A percentile compares a stretch with the other conserved stretches of the same genome.
Evolutionary conservation across 805 yeast genomes (phyloP).

Genomic region (Barnettozyma vustinii): DNA sequence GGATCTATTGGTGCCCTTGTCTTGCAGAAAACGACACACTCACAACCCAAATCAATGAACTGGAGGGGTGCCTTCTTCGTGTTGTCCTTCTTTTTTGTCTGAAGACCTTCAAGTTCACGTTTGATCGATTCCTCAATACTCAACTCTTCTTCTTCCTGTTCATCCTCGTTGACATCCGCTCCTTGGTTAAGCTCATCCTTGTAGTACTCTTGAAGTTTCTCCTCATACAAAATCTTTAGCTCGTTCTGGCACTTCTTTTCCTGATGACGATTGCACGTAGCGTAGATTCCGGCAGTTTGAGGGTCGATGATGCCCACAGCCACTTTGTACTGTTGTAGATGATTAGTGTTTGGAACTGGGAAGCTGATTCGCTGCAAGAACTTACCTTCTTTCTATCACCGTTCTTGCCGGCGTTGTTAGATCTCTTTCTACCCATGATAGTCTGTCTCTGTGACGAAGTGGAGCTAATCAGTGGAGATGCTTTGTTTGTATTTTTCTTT

Average conservation of each 20-base stretch:
- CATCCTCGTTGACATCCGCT: constrained; percentile 17
- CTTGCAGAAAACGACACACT: constrained; percentile 81
- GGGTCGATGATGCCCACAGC: constrained; percentile 65
- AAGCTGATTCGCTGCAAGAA: not conserved
- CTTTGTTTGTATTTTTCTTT: not conserved
- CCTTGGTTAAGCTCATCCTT: constrained; percentile 27
- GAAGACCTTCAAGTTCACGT: constrained; percentile 60
- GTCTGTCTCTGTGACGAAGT: not conserved
- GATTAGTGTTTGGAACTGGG: not conserved
- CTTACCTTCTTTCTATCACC: constrained; percentile 18
- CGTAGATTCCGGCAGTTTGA: constrained; percentile 80
- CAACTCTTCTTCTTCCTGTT: constrained; percentile 35
- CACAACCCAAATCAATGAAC: constrained; percentile 66
- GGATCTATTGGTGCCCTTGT: constrained; percentile 77
- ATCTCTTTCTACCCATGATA: constrained; percentile 21
- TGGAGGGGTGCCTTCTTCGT: constrained; percentile 43
- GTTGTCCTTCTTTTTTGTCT: constrained; percentile 27
- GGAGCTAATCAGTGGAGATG: not conserved
- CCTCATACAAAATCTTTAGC: constrained; percentile 51
- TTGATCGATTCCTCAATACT: constrained; percentile 74
- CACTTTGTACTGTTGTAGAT: constrained; percentile 33
- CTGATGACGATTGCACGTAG: constrained; percentile 78
- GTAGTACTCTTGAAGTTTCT: constrained; percentile 43
- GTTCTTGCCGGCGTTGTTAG: constrained; percentile 2
- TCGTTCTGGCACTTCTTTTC: constrained; percentile 79